These are phyloP conservation scores for Halophytophthora polymorphica DNA, from an alignment of 352 stramenopile genomes.

Conservation along the genomic window DNA sequence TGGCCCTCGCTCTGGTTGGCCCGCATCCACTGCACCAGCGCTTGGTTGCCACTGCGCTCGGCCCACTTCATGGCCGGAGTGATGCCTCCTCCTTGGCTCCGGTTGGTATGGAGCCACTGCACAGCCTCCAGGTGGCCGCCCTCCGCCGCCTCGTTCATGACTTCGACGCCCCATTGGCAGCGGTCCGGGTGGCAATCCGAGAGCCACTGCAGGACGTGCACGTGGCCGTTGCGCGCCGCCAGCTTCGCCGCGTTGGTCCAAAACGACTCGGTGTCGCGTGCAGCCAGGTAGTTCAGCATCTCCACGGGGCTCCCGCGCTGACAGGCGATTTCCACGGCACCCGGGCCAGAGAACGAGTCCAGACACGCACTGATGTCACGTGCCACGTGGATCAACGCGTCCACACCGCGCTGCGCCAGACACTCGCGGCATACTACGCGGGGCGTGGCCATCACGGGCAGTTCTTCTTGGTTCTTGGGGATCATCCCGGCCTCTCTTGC, in stretches of 20 bases:
- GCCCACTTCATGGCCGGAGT: background rate
- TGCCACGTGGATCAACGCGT: background rate
- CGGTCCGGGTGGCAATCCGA: constrained; percentile 1
- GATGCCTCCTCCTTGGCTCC: background rate
- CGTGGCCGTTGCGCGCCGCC: constrained; percentile 14
- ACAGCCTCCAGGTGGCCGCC: background rate
- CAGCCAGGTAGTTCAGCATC: background rate
- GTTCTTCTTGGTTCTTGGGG: background rate
- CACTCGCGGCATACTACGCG: background rate
- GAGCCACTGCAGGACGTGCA: constrained; percentile 26
- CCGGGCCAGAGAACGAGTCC: background rate
- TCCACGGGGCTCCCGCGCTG: background rate
- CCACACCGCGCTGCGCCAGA: background rate
- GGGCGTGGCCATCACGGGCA: background rate
- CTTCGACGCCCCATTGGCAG: background rate
- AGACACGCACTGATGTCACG: background rate
- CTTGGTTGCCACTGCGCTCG: background rate
- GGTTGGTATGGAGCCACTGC: constrained; percentile 2
- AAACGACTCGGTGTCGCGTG: background rate
- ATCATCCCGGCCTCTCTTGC: background rate
- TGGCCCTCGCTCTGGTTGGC: constrained; percentile 1
- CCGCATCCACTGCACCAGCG: background rate
- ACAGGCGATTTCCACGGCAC: background rate
- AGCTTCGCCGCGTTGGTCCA: background rate
- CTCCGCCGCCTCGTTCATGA: background rate